Conservation (phyloP, 2,329 filamentous ascomycete species). For the Aspergillus pseudoterreus region DNA sequence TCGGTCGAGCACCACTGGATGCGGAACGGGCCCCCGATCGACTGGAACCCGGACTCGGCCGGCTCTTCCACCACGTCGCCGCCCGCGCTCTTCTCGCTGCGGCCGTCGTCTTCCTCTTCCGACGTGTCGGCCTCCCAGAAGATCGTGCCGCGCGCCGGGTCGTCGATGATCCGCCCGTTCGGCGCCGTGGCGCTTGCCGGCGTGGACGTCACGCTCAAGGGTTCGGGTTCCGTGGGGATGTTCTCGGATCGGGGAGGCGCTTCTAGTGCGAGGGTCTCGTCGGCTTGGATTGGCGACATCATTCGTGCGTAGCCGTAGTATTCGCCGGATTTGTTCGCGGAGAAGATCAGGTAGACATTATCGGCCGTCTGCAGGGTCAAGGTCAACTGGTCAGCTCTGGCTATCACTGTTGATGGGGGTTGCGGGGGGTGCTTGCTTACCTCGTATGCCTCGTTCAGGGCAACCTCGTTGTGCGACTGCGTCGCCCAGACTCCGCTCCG, state of each 20-base stretch:
- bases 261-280: conserved; percentile 65
- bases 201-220: conserved; percentile 76
- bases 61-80: conserved; percentile 48
- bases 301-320: conserved; percentile 95
- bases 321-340: conserved; percentile 94
- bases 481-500: conserved; percentile 88
- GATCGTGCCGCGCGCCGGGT: conserved; percentile 88
- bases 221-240: conserved; percentile 55
- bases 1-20: conserved; percentile 86
- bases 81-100: conserved; percentile 39
- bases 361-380: conserved; percentile 72
- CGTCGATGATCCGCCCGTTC: conserved; percentile 83
- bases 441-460: conserved; percentile 76
- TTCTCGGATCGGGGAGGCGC: conserved; percentile 64
- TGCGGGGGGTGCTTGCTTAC: conserved; percentile 44
- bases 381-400: neutral
- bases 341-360: conserved; percentile 89
- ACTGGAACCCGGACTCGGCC: conserved; percentile 50
- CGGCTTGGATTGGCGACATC: conserved; percentile 76
- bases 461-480: conserved; percentile 86
- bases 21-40: conserved; percentile 87
- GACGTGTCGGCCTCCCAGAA: conserved; percentile 86
- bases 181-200: conserved; percentile 74
- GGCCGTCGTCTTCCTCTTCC: conserved; percentile 32
- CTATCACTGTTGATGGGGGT: neutral